A percentile compares a stretch with the other conserved stretches of the same genome.
These are phyloP conservation scores for Crotalaria pallida DNA, from an alignment of 306 rosid species.

Conservation along the genomic window DNA sequence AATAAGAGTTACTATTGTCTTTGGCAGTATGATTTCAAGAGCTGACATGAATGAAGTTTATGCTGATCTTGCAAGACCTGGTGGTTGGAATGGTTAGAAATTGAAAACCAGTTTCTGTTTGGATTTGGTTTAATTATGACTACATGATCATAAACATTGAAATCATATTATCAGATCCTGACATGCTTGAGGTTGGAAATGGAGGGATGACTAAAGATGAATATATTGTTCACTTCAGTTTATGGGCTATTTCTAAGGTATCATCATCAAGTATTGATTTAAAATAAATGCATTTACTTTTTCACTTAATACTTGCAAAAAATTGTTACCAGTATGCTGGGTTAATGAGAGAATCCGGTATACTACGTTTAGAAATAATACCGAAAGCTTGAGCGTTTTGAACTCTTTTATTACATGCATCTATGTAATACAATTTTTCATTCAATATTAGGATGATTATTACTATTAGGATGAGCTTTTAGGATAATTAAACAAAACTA, in stretches of 20 bases:
- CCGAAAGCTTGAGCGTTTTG: no score
- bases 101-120: not conserved
- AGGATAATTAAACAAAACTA: not conserved
- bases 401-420: no score
- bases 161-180: constrained; percentile 81
- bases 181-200: constrained; percentile 96
- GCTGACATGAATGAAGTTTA: constrained; percentile 82
- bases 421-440: not conserved
- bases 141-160: not conserved
- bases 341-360: no score
- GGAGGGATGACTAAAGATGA: constrained; percentile 91
- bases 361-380: no score
- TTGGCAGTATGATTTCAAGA: constrained; percentile 71
- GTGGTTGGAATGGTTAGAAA: constrained; percentile 93
- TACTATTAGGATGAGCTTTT: not conserved
- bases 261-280: not conserved
- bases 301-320: no score
- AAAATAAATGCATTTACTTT: no score
- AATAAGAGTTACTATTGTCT: not conserved
- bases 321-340: no score
- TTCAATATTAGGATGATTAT: no score
- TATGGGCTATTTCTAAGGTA: constrained; percentile 98
- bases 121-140: not conserved
- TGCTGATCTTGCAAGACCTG: constrained; percentile 77
- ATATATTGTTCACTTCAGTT: constrained; percentile 86